Evolutionary conservation across 352 stramenopile genomes (phyloP).

Genomic region (Globisporangium paddicum): DNA sequence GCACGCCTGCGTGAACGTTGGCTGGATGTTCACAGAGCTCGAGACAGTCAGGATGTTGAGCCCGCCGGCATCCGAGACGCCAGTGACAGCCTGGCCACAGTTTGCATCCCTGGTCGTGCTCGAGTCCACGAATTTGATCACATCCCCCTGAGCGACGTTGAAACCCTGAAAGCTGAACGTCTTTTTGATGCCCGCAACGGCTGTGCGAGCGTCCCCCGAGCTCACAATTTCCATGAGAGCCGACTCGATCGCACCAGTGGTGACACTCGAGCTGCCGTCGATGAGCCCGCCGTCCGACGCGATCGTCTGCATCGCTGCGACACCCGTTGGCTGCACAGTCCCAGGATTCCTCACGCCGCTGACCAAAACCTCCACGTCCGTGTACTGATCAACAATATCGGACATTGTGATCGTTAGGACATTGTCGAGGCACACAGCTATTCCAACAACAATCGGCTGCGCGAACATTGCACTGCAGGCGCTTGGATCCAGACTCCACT

Average conservation of each 20-base stretch:
- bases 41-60: constrained; percentile 22
- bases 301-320: constrained; percentile 20
- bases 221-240: constrained; percentile 34
- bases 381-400: constrained; percentile 34
- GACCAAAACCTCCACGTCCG: constrained; percentile 31
- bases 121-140: constrained; percentile 61
- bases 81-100: constrained; percentile 29
- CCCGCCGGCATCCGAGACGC: constrained; percentile 48
- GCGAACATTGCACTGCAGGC: constrained; percentile 29
- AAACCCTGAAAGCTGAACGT: constrained; percentile 43
- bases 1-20: constrained; percentile 49
- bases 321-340: constrained; percentile 24
- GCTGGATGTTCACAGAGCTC: constrained; percentile 13
- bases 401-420: constrained; percentile 27
- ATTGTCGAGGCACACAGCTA: constrained; percentile 26
- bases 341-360: constrained; percentile 41
- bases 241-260: constrained; percentile 30
- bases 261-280: constrained; percentile 28
- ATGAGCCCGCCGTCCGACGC: constrained; percentile 43
- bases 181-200: constrained; percentile 45
- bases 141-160: constrained; percentile 28
- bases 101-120: constrained; percentile 52
- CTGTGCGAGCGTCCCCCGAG: constrained; percentile 37
- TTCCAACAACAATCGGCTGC: constrained; percentile 24
- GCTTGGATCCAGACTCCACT: constrained; percentile 33